phyloP scores from a whole-genome alignment of 2,329 filamentous ascomycete species.

The Colletotrichum godetiae region DNA sequence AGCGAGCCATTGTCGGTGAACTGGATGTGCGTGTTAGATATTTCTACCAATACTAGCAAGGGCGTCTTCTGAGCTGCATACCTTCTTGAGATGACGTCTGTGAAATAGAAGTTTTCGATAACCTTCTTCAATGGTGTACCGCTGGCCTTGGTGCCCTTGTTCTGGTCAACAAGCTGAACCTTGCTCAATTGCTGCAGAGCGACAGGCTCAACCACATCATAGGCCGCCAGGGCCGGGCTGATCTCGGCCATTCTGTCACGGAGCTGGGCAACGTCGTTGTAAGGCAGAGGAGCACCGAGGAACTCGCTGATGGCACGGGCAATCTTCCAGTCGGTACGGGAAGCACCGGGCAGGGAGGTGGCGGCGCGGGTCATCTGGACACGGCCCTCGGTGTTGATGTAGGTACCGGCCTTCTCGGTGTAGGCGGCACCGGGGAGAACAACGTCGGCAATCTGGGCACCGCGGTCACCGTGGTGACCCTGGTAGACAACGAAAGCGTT shows the following conservation, averaged over 20 bases:
- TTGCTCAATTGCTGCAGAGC: conserved; percentile 82
- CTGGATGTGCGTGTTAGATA: conserved; percentile 47
- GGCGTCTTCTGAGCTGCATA: conserved; percentile 56
- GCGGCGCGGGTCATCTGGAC: conserved; percentile 94
- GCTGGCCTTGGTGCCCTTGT: conserved; percentile 84
- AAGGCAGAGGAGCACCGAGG: conserved; percentile 85
- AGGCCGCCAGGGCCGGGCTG: conserved; percentile 87
- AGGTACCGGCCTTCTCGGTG: conserved; percentile 96
- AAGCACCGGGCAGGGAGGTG: conserved; percentile 87
- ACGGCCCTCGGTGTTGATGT: conserved; percentile 97
- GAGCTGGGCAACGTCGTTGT: conserved; percentile 90
- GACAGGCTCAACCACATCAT: conserved; percentile 90
- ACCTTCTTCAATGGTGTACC: conserved; percentile 83
- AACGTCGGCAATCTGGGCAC: conserved; percentile 92
- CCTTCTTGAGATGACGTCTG: conserved; percentile 96
- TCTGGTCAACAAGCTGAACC: conserved; percentile 95
- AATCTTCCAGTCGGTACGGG: conserved; percentile 99
- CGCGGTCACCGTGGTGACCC: conserved; percentile 95
- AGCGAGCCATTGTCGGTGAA: conserved; percentile 98
- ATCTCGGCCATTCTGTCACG: conserved; percentile 96
- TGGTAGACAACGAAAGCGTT: conserved; percentile 98
- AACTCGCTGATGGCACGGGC: conserved; percentile 93
- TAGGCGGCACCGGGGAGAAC: conserved; percentile 95
- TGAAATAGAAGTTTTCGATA: conserved; percentile 98
- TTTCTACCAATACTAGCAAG: background rate